Evolutionary conservation across 257 asterid genomes (phyloP), one percentile per base, ranked within the genome.

Genomic region (Galeopsis tetrahit): DNA sequence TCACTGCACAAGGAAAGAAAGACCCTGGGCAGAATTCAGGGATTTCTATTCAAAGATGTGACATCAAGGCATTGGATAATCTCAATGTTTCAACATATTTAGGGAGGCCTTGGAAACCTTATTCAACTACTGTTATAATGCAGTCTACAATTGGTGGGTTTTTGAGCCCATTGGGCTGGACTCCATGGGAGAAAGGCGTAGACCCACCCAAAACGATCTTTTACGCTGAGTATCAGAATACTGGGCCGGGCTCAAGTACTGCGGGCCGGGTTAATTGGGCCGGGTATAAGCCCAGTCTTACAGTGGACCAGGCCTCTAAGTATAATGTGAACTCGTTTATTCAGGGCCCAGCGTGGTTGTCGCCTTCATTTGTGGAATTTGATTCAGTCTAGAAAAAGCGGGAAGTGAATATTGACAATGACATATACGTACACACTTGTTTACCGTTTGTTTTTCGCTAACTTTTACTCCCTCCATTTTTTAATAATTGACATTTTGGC

Each of bases 61-160:
- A 36, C 40, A 62, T 88, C 39, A n/a, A 33, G 7, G 85, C 96
- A 3, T 48, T 82, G 5, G 89, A 75, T 40, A 72, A 9, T 0
- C 81, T 92, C 31, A 76, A 69, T 0, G 86, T 80, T 2, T 44
- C 64, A 3, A 84, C 89, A 2, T 92, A 85, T 43, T 60, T 90
- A n/a, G 97, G 98, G 35, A 44, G 96, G 77, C 96, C 98, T 0
- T 90, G 96, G 96, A 92, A 88, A 73, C 52, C 64, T 0, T 88
- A 28, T 14, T 86, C 98, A 1, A 85, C 94, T 0, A 85, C 98
- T 0, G 80, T 90, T 0, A 74, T 92, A 15, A 83, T 84, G 93
- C 77, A 83, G 39, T 77, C 91, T 2, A 10, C 11, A 0, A 85
- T 92, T 9, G 96, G 80, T 5, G 77, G 65, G 5, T 80, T 86